Conservation (phyloP, 345 rosid species). For the Eutrema yunnanense region DNA sequence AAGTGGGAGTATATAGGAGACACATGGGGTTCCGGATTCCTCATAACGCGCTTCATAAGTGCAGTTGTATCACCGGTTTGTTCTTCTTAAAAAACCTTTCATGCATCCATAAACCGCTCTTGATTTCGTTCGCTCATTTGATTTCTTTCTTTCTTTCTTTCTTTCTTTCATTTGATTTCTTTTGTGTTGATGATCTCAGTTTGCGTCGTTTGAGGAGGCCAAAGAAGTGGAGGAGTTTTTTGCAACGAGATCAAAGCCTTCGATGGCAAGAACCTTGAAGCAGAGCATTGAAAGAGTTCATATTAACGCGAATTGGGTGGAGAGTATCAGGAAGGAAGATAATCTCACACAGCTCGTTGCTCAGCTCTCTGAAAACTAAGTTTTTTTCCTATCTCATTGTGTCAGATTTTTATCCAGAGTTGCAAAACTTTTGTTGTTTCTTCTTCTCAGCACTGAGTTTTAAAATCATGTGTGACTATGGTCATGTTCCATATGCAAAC, state of each 20-base stretch:
- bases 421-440: not conserved
- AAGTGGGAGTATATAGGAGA: conserved; percentile 70
- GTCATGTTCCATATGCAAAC: not conserved
- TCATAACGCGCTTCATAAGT: conserved; percentile 64
- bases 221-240: conserved; percentile 83
- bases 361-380: conserved; percentile 34
- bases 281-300: conserved; percentile 76
- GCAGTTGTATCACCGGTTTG: conserved; percentile 75
- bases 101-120: not conserved
- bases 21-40: conserved; percentile 72
- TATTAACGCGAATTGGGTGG: conserved; percentile 78
- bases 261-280: conserved; percentile 81
- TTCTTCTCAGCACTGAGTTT: not conserved
- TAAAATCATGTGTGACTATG: not conserved
- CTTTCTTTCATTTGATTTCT: not conserved
- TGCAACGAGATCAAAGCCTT: conserved; percentile 46
- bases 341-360: conserved; percentile 40
- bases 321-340: conserved; percentile 56
- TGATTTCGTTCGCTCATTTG: not conserved
- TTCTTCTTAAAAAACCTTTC: not conserved
- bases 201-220: conserved; percentile 77
- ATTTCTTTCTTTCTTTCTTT: not conserved
- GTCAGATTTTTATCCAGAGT: not conserved
- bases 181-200: conserved; percentile 34
- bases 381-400: not conserved